Evolutionary conservation across 768 basidiomycete species (phyloP).

Genomic region (Sarcomyxa edulis): DNA sequence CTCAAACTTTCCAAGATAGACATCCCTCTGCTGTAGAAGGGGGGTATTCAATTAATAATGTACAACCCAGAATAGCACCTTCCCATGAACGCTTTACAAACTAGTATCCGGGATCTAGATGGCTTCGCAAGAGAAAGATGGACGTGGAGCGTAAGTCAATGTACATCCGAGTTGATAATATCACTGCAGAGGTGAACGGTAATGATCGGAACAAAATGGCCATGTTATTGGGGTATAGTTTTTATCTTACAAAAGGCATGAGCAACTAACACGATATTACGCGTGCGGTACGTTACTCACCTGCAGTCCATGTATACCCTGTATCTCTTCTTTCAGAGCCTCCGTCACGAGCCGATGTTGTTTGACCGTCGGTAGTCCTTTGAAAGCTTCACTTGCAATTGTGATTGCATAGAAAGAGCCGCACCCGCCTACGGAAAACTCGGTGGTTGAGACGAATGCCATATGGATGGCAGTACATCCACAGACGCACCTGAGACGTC

Average conservation of each 20-base stretch:
- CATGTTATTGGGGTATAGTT: slow-evolving; percentile 23
- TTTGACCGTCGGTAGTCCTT: slow-evolving; percentile 81
- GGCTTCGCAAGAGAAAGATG: too few relatives aligned
- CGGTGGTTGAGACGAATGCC: background rate
- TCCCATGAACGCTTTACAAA: too few relatives aligned
- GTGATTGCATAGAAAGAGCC: slow-evolving; percentile 95
- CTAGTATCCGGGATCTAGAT: too few relatives aligned
- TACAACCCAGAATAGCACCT: too few relatives aligned
- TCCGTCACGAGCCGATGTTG: slow-evolving; percentile 91
- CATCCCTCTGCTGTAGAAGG: too few relatives aligned
- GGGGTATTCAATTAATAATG: too few relatives aligned
- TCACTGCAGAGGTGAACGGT: too few relatives aligned
- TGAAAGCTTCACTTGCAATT: slow-evolving; percentile 81
- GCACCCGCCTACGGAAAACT: slow-evolving; percentile 68
- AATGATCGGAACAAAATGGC: too few relatives aligned
- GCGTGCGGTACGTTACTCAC: slow-evolving; percentile 46
- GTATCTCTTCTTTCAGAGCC: slow-evolving; percentile 82
- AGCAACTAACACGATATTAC: background rate
- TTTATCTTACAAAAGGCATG: slow-evolving; percentile 39
- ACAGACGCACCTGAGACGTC: slow-evolving; percentile 84
- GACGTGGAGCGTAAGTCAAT: too few relatives aligned
- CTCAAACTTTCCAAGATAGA: slow-evolving; percentile 39
- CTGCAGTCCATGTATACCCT: slow-evolving; percentile 90
- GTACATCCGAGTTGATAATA: too few relatives aligned
- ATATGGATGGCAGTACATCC: slow-evolving; percentile 2